Evolutionary conservation across 495 filamentous ascomycete genomes (phyloP).

Genomic region (Paragyromitra xinjiangensis): DNA sequence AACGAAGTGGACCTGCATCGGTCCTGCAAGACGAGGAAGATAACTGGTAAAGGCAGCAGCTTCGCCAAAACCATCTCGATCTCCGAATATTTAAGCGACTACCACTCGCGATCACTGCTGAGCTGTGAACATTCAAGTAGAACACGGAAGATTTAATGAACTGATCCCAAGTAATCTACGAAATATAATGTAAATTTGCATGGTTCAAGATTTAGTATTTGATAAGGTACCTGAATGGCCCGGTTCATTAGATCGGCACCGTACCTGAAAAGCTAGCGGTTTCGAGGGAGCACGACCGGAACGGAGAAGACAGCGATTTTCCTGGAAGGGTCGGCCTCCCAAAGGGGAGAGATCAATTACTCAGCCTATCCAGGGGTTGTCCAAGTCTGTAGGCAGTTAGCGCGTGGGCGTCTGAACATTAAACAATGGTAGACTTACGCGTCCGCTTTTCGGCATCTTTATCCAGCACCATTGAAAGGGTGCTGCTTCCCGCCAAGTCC

Average conservation of each 20-base stretch:
- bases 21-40: conserved; percentile 5
- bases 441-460: conserved; percentile 51
- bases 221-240: background rate
- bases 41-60: conserved; percentile 15
- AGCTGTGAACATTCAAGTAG: background rate
- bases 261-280: conserved; percentile 14
- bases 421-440: conserved; percentile 40
- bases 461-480: conserved; percentile 51
- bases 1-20: conserved; percentile 28
- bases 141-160: conserved; percentile 1
- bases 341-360: conserved; percentile 7
- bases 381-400: conserved; percentile 33
- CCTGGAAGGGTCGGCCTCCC: conserved; percentile 26
- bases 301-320: conserved; percentile 25
- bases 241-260: conserved; percentile 3
- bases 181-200: conserved; percentile 11
- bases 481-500: conserved; percentile 36
- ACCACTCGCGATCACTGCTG: background rate
- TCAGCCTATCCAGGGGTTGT: conserved; percentile 6
- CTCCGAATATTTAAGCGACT: conserved; percentile 21
- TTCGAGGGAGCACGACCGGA: conserved; percentile 15
- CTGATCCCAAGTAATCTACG: background rate
- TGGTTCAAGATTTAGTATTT: conserved; percentile 6
- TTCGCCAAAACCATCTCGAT: background rate
- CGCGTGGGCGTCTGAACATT: conserved; percentile 21